Conservation (phyloP, 2,329 filamentous ascomycete genomes). For the Cryphonectria japonica region DNA sequence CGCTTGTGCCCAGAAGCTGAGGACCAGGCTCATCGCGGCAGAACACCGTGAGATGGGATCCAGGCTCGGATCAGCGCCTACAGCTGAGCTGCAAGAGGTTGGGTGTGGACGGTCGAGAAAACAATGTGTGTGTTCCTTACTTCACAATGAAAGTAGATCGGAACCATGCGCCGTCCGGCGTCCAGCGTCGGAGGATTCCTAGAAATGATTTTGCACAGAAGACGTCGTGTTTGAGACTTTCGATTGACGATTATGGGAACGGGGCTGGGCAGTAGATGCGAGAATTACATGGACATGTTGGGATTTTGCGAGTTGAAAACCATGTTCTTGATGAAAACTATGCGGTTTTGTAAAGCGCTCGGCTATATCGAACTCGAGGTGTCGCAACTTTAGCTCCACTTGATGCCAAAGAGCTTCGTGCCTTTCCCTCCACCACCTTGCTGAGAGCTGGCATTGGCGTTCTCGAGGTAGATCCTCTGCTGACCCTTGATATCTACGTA, state of each 20-base stretch:
- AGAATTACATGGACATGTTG: neutral
- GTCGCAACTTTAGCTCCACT: slow-evolving; percentile 50
- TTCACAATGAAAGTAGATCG: neutral
- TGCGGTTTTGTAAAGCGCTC: neutral
- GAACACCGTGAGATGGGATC: too few species aligned
- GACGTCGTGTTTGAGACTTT: neutral
- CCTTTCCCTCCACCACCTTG: slow-evolving; percentile 43
- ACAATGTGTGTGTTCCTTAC: neutral
- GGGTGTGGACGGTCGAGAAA: neutral
- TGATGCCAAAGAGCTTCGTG: slow-evolving; percentile 65
- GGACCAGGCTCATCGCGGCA: too few species aligned
- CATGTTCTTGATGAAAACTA: neutral
- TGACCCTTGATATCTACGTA: slow-evolving; percentile 79
- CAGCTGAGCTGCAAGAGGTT: neutral
- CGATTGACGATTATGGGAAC: neutral
- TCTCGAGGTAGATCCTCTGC: slow-evolving; percentile 67
- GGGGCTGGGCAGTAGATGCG: too few species aligned
- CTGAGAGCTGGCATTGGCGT: slow-evolving; percentile 50
- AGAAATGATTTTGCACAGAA: neutral
- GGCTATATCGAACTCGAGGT: neutral
- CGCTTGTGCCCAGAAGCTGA: too few species aligned
- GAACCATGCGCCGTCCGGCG: neutral
- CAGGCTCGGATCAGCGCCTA: too few species aligned
- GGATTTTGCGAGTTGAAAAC: neutral
- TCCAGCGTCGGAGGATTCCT: neutral